phyloP scores from a whole-genome alignment of 2,329 filamentous ascomycete species.

The Rhynchosporium secalis region DNA sequence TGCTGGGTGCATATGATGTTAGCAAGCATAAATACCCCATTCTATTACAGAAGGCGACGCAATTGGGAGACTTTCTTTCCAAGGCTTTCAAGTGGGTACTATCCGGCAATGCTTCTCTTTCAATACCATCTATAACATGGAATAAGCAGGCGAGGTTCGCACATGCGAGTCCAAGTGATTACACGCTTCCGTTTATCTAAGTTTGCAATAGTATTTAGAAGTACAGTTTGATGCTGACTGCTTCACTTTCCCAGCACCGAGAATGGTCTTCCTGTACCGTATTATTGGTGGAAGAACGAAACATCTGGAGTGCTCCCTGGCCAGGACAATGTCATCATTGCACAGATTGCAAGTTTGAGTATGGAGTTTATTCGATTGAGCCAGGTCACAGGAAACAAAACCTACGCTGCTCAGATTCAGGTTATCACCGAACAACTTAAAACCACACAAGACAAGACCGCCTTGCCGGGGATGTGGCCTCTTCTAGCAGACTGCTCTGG shows the following conservation, averaged over 20 bases:
- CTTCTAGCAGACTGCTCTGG: conserved; percentile 53
- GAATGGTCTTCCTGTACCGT: conserved; percentile 17
- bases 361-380: conserved; percentile 64
- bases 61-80: conserved; percentile 39
- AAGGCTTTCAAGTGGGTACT: conserved; percentile 45
- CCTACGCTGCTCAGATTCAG: conserved; percentile 61
- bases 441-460: conserved; percentile 51
- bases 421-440: conserved; percentile 57
- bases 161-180: background rate
- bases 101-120: conserved; percentile 1
- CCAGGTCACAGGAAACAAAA: conserved; percentile 60
- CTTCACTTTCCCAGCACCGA: conserved; percentile 43
- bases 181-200: background rate
- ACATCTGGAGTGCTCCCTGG: conserved; percentile 5
- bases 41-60: conserved; percentile 36
- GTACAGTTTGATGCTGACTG: background rate
- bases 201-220: background rate
- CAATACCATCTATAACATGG: background rate
- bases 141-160: no score
- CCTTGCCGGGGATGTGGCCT: conserved; percentile 63
- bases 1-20: conserved; percentile 42
- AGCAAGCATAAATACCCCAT: conserved; percentile 34
- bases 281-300: conserved; percentile 16
- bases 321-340: conserved; percentile 9
- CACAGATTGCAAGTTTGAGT: conserved; percentile 42